phyloP scores from a whole-genome alignment of 202 grass and related monocot species.

The Bolboschoenoplectus hybrid region DNA sequence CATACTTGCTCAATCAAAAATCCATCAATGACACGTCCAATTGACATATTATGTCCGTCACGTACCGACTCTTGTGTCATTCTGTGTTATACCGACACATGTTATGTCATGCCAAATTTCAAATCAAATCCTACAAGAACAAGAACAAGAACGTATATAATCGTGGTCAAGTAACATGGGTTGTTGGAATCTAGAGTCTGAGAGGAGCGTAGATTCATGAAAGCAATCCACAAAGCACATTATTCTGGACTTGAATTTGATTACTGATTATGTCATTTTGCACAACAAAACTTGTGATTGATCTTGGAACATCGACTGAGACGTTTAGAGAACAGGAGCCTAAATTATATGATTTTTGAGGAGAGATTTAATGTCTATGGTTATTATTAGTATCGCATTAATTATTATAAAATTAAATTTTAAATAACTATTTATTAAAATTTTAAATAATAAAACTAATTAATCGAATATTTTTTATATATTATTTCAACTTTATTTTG shows the following conservation, averaged over 20 bases:
- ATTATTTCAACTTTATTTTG: too few species aligned
- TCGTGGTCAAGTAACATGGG: slow-evolving; percentile 16
- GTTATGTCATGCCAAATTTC: not conserved
- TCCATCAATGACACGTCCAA: too few species aligned
- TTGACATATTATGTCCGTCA: too few species aligned
- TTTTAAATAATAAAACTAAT: too few species aligned
- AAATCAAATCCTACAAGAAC: not conserved
- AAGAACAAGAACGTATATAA: not conserved
- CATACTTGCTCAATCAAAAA: too few species aligned
- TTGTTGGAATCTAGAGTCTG: slow-evolving; percentile 1
- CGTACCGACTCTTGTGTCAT: not conserved
- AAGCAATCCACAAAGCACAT: not conserved
- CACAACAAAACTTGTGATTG: not conserved
- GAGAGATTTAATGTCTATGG: too few species aligned
- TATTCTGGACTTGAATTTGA: not conserved
- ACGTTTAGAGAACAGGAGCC: not conserved
- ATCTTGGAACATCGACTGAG: not conserved
- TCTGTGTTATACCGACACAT: not conserved
- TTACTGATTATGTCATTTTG: slow-evolving; percentile 14
- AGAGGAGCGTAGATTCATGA: not conserved
- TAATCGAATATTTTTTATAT: too few species aligned
- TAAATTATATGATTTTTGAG: too few species aligned
- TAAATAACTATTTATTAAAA: too few species aligned
- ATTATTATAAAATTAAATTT: too few species aligned
- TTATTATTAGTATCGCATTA: too few species aligned